Base-by-base conservation (phyloP, 192 early-diverging fungal genomes). In the Podila horticola region DNA sequence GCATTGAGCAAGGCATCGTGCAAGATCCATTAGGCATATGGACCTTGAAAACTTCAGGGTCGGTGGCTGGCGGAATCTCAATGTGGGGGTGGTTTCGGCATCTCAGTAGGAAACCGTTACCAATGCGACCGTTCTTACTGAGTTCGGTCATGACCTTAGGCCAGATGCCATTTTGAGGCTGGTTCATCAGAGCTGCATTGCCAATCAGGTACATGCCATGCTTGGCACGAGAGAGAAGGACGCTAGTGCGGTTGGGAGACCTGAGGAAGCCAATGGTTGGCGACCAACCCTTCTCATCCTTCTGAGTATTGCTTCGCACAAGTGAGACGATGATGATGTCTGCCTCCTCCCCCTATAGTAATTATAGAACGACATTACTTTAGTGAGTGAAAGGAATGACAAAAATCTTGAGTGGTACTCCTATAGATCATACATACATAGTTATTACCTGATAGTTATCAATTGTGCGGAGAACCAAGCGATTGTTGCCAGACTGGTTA, bases 201-300 rank as follows among this genome's bases (percentile, higher is more conserved):
- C 90, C 90, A 22, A 91, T 52, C 13, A 91, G 63, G 31, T 74
- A 91, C 86, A 90, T 85, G 5, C 90, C 90, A 71, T 91, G 88
- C 38, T 84, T 62, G 5, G 90, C 90, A 36, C 90, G 75, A 13
- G 88, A 90, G 1, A 90, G 45, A 8, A 90, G 62, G 9, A 91
- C 90, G 48, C 89, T 91, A 8, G 84, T 82, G 15, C 90, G 84
- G 62, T 91, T 91, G 20, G 60, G 52, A 22, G 83, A 82, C 63
- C 86, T 88, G 49, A 90, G 67, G 69, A 91, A 91, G 7, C 90
- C 90, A 58, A 87, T 89, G 33, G 33, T 34, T 34, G 33, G 0
- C 72, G 48, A 4, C 62, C 58, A 15, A 67, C 31, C 10, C 4
- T n/a, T 13, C n/a, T n/a, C 41, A 5, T 67, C 64, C 9, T 64